These are phyloP conservation scores for Penicillium sp. DNA, from an alignment of 2,329 filamentous ascomycete genomes.

Conservation along the genomic window DNA sequence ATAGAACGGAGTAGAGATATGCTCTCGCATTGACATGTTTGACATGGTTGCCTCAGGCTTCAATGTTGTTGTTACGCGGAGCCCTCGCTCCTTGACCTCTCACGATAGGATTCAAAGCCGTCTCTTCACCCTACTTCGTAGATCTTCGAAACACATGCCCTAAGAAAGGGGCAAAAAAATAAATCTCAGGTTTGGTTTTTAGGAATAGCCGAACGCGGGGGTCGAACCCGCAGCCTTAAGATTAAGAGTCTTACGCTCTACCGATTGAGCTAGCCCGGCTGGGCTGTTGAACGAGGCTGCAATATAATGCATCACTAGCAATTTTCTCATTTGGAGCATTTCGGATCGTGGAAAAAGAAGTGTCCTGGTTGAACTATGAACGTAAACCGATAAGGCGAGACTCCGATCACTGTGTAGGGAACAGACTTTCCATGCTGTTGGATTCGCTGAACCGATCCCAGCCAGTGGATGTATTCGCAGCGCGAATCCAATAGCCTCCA, in stretches of 20 bases:
- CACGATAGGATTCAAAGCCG: too few species aligned
- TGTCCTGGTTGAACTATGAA: neutral
- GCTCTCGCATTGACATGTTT: neutral
- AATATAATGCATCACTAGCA: neutral
- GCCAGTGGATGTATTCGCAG: neutral
- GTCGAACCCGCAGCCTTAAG: constrained; percentile 45
- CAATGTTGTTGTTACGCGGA: too few species aligned
- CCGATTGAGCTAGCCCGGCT: constrained; percentile 52
- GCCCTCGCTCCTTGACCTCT: too few species aligned
- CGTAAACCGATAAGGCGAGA: neutral
- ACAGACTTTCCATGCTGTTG: neutral
- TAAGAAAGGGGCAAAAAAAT: neutral
- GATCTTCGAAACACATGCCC: too few species aligned
- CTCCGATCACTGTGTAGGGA: neutral
- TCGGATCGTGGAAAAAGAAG: too few species aligned
- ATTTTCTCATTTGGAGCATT: neutral
- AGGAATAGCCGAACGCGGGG: constrained; percentile 43
- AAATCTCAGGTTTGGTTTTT: constrained; percentile 13
- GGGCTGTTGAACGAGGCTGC: neutral
- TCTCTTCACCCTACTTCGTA: too few species aligned
- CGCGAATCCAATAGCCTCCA: neutral
- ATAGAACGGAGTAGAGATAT: too few species aligned
- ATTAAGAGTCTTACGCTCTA: constrained; percentile 36
- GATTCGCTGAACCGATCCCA: neutral
- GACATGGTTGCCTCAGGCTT: neutral